Base-by-base conservation (phyloP, 371 early-diverging fungal genomes). In the Mucor racemosus region DNA sequence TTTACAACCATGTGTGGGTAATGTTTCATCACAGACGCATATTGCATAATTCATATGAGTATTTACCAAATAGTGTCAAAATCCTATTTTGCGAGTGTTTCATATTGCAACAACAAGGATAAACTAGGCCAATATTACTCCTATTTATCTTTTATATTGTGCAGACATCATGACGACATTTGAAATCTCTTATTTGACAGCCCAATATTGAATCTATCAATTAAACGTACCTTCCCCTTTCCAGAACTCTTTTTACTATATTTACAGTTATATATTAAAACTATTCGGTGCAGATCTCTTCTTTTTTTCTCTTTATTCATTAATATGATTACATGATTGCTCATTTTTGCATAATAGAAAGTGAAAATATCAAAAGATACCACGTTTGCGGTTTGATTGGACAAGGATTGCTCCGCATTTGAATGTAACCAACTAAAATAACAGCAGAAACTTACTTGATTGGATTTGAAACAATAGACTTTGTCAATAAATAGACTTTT, bases 361-460 rank as follows among this genome's bases (percentile, higher is more conserved):
- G 11, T 53, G 31, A 5, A 53, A 56, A 34, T 35, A 17, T 36
- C 56, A 56, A 33, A 8, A 26, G 41, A 54, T 21, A 53, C 63
- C 63, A 62, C 63, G 63, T 62, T 62, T 62, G n/a, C 40, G 17
- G 33, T 31, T 53, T 48, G 63, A 62, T 62, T 62, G 63, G 63
- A 13, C 21, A 8, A 40, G 19, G 31, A 13, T 62, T 9, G 53
- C 63, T 62, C 63, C 63, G 63, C 53, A 38, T 13, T 54, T 40
- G n/a, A 40, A 40, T 35, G 38, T 50, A 38, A 36, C 31, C 38
- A 15, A 62, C 3, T 35, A 5, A 3, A 26, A 26, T 3, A 26
- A 3, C 26, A 26, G 3, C 26, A 26, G 26, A 26, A 26, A 26
- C 26, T 26, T 26, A 26, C 26, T 15, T 33, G 35, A 44, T 38